Base-by-base conservation (phyloP, 805 yeast species). In the Lipomyces kockii region DNA sequence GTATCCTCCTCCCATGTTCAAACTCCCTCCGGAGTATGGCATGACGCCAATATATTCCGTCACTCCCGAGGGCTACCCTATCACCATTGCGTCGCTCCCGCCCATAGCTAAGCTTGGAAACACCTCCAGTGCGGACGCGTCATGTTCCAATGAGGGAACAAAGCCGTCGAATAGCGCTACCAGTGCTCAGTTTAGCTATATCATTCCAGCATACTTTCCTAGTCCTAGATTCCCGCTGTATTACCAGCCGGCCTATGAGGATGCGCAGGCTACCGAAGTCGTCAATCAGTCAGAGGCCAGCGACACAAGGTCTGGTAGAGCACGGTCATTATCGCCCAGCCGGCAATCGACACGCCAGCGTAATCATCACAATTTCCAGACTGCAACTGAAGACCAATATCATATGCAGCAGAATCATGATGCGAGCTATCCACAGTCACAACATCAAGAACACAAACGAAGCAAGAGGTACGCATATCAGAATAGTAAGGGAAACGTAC, bases 1-100 rank as follows among this genome's bases (percentile, higher is more conserved):
- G 0, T 66, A 59, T 22, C 69, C 68, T 27, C 64, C 68, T 39
- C 68, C 65, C 34, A 51, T 56, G 14, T 35, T 37, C 58, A 65
- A 61, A 25, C 52, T 57, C 12, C 66, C 66, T 22, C 14, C 63
- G 7, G 69, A 62, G 34, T 63, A 56, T 55, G 60, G 39, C 11
- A 60, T 61, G 39, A 51, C 39, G 37, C 69, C 64, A 32, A 56
- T 29, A 35, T 35, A 60, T 3, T 58, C 61, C 20, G 11, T 52
- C 8, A 25, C 14, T 12, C 61, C 58, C 12, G 59, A 62, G n/a
- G 37, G 49, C 25, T 61, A 61, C 39, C 57, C 58, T 7, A 14
- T 53, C 35, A 34, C 63, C 20, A 43, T 43, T 43, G 20, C 49
- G 3, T n/a, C 20, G 22, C 20, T n/a, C 3, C 8, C 43, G 32